Conservation (phyloP, 164 flowering plant genomes). For the Macadamia tetraphylla region DNA sequence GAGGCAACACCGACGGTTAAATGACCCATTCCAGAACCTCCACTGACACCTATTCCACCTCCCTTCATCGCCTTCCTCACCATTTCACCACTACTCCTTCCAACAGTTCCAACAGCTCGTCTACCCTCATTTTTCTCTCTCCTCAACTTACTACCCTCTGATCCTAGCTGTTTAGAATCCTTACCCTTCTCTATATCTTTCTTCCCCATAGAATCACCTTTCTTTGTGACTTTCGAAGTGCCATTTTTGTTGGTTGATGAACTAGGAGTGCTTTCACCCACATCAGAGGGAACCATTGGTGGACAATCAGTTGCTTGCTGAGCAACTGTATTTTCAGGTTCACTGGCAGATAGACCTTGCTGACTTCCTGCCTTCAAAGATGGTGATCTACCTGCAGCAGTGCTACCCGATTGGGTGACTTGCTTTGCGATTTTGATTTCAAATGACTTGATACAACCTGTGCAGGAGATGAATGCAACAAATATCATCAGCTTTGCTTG, state of each 20-base stretch:
- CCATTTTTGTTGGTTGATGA: slow-evolving; percentile 8
- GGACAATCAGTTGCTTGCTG: slow-evolving; percentile 5
- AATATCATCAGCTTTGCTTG: not conserved
- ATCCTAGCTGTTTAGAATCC: slow-evolving; percentile 3
- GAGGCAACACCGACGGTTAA: too few relatives aligned
- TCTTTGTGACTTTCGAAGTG: slow-evolving; percentile 1
- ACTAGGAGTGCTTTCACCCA: slow-evolving; percentile 2
- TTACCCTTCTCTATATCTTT: slow-evolving; percentile 16
- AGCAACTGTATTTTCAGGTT: slow-evolving; percentile 3
- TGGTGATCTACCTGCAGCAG: slow-evolving; percentile 14
- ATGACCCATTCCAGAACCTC: too few relatives aligned
- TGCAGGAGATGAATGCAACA: not conserved
- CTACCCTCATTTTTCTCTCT: slow-evolving; percentile 16
- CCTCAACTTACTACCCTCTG: slow-evolving; percentile 15
- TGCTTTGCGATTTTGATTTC: slow-evolving; percentile 11
- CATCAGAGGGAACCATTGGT: slow-evolving; percentile 1
- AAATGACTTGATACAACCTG: slow-evolving; percentile 16
- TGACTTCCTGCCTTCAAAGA: slow-evolving; percentile 14
- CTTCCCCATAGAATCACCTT: slow-evolving; percentile 11
- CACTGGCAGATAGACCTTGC: slow-evolving; percentile 6
- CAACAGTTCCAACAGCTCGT: slow-evolving; percentile 3
- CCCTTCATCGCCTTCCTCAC: slow-evolving; percentile 21
- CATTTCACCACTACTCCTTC: slow-evolving; percentile 12
- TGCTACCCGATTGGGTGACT: slow-evolving; percentile 21
- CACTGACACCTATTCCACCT: slow-evolving; percentile 12